Evolutionary conservation across 2,329 filamentous ascomycete genomes (phyloP), one percentile per base, ranked within the genome.

Genomic region (Sporothrix protearum): DNA sequence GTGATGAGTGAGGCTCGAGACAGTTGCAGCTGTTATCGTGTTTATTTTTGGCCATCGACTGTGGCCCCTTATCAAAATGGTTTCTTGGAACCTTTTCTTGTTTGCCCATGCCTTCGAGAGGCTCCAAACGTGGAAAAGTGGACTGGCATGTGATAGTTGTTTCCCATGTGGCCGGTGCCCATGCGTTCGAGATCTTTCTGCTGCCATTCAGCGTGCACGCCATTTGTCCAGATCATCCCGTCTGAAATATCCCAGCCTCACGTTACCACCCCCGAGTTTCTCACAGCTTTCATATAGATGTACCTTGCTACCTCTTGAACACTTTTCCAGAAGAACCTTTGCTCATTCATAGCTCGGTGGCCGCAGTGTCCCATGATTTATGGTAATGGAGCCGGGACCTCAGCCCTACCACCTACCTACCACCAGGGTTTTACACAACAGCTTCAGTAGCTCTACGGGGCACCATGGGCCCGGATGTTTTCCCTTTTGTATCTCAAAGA

Each of bases 211-310:
- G 36, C 19, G 19, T 42, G 19, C 57, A 63, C 14, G 36, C 10
- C 39, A n/a, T n/a, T 10, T 10, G 25, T 42, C 36, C 36, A n/a
- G 33, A 12, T 5, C 57, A 36, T 36, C 9, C 33, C 3, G 33
- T 63, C 57, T 63, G 57, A 42, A 42, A 42, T 36, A 42, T 42
- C 57, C 57, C 33, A 42, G 57, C 57, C 33, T 25, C 25, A 63
- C 33, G 57, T 63, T 25, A n/a, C 36, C 33, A 63, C 57, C 57
- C 36, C 36, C n/a, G 7, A 63, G 57, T 42, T 63, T 63, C 57
- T 42, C 25, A 36, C 55, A 3, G 22, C 16, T 59, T n/a, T n/a
- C n/a, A n/a, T n/a, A n/a, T 3, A 30, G 22, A 30, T 30, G 10
- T 4, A 30, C 28, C 30, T 55, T 55, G 25, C 30, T 30, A 30